Percentiles rank a stretch among this genome's conserved stretches.
Evolutionary conservation across 2,329 filamentous ascomycete species (phyloP).

Genomic region (Xylariaceae sp.): DNA sequence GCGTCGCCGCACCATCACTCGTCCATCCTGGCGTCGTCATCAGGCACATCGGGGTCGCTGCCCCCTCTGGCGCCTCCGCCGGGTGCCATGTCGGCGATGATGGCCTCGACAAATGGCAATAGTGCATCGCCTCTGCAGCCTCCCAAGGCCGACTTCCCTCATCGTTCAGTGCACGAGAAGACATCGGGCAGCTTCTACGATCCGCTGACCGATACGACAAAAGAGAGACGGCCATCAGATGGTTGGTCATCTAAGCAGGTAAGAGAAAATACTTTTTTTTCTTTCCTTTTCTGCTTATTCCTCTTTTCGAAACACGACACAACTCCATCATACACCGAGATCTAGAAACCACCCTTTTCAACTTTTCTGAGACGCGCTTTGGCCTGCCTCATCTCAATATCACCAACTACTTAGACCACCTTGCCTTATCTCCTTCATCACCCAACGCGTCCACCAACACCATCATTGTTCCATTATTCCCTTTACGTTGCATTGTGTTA

Average conservation of each 20-base stretch:
- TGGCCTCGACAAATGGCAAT: slow-evolving; percentile 31
- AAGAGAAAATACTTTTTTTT: slow-evolving; percentile 20
- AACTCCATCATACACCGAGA: background rate
- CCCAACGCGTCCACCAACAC: slow-evolving; percentile 11
- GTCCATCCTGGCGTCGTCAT: slow-evolving; percentile 1
- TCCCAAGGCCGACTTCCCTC: slow-evolving; percentile 33
- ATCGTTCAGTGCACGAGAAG: slow-evolving; percentile 33
- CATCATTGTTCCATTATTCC: slow-evolving; percentile 10
- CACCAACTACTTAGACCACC: too few relatives aligned
- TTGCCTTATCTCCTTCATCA: slow-evolving; percentile 16
- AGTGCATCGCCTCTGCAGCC: slow-evolving; percentile 34
- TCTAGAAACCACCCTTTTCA: too few relatives aligned
- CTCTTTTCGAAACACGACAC: background rate
- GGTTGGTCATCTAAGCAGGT: slow-evolving; percentile 33
- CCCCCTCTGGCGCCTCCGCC: slow-evolving; percentile 32
- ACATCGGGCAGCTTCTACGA: slow-evolving; percentile 42
- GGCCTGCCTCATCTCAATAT: too few relatives aligned
- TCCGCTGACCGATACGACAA: slow-evolving; percentile 41
- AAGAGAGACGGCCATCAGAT: slow-evolving; percentile 36
- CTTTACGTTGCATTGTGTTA: background rate
- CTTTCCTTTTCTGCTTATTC: slow-evolving; percentile 1
- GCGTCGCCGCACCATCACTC: slow-evolving; percentile 11
- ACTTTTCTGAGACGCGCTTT: background rate
- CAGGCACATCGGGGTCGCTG: slow-evolving; percentile 21
- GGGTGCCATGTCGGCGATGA: slow-evolving; percentile 30